phyloP scores from a whole-genome alignment of 108 stramenopile genomes.

The Heterococcus sp. region DNA sequence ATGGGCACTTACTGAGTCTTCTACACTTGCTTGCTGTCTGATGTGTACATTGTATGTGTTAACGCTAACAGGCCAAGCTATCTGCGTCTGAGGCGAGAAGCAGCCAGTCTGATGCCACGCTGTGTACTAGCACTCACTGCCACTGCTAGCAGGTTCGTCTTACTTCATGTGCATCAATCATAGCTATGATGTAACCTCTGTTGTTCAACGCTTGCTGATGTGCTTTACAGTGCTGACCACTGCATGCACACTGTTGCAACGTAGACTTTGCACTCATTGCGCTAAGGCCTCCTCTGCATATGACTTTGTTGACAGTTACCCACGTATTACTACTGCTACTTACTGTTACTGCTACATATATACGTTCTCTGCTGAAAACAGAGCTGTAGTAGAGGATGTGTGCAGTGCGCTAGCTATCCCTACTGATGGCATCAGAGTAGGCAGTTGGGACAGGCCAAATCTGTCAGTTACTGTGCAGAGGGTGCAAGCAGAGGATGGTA shows the following conservation, averaged over 20 bases:
- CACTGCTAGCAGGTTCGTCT: conserved; percentile 28
- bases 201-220: too few species aligned
- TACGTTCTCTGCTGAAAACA: neutral
- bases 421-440: conserved; percentile 2
- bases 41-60: too few species aligned
- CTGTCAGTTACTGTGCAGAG: conserved; percentile 12
- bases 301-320: too few species aligned
- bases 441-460: conserved; percentile 38
- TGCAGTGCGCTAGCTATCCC: conserved; percentile 3
- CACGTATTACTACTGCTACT: neutral
- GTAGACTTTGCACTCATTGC: too few species aligned
- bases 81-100: neutral
- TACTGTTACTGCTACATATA: neutral
- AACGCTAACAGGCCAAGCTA: conserved; percentile 29
- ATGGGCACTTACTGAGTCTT: too few species aligned
- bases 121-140: conserved; percentile 41
- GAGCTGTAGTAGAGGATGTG: conserved; percentile 25
- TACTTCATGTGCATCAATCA: neutral
- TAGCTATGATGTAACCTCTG: neutral
- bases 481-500: conserved; percentile 1
- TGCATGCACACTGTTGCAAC: too few species aligned
- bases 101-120: neutral
- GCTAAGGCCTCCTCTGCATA: too few species aligned
- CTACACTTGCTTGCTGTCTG: too few species aligned
- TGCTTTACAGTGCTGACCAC: too few species aligned